phyloP scores from a whole-genome alignment of 257 asterid genomes.

The Jacaranda mimosifolia region DNA sequence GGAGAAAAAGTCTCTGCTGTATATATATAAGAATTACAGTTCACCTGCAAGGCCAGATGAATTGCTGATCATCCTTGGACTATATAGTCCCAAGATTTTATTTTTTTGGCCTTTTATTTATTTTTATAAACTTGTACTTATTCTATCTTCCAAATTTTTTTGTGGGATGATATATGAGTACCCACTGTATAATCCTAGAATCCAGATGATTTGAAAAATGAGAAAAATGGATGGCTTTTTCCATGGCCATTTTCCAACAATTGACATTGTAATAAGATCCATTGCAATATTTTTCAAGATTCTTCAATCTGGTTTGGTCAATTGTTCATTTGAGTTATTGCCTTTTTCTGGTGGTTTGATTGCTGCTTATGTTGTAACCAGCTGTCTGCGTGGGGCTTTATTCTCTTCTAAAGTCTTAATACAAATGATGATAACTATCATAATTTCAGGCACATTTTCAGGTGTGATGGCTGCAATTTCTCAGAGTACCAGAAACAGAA shows the following conservation, averaged over 20 bases:
- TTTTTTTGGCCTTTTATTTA: neutral
- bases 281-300: neutral
- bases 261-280: slow-evolving; percentile 31
- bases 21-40: slow-evolving; percentile 55
- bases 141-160: slow-evolving; percentile 33
- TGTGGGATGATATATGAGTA: neutral
- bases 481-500: neutral
- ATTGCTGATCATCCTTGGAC: slow-evolving; percentile 43
- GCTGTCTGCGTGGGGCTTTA: slow-evolving; percentile 65
- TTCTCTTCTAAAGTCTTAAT: slow-evolving; percentile 56
- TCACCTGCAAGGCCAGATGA: slow-evolving; percentile 36
- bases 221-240: slow-evolving; percentile 35
- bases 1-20: slow-evolving; percentile 51
- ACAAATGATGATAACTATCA: slow-evolving; percentile 55
- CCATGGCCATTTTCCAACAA: slow-evolving; percentile 17
- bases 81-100: slow-evolving; percentile 23
- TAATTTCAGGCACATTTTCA: slow-evolving; percentile 52
- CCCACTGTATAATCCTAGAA: slow-evolving; percentile 27
- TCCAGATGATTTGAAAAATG: slow-evolving; percentile 42
- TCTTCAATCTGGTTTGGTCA: no score
- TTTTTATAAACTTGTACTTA: slow-evolving; percentile 40
- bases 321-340: slow-evolving; percentile 34
- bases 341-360: slow-evolving; percentile 54
- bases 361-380: slow-evolving; percentile 71
- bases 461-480: slow-evolving; percentile 45